Evolutionary conservation across 164 flowering plant genomes (phyloP).

Genomic region (Chimonanthus salicifolius): DNA sequence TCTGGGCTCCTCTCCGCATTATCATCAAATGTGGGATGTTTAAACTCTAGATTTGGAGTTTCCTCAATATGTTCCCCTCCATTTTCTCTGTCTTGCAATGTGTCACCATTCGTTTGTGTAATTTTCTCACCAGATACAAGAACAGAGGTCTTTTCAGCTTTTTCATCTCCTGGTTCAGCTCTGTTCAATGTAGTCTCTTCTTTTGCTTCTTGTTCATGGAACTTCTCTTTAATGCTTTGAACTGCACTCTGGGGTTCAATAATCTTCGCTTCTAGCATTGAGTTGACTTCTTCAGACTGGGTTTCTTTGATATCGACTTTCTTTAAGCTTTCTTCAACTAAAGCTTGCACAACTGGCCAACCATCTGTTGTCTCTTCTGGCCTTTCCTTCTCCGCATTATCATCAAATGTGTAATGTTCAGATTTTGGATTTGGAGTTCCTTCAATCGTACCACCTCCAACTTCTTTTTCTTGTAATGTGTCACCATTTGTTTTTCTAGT

Average conservation of each 20-base stretch:
- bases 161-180: neutral
- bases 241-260: neutral
- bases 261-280: neutral
- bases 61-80: neutral
- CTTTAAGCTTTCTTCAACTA: neutral
- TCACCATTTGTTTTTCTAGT: neutral
- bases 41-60: neutral
- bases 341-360: constrained; percentile 1
- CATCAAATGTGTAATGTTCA: neutral
- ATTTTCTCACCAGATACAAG: neutral
- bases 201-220: neutral
- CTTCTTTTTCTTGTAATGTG: neutral
- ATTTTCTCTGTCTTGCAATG: neutral
- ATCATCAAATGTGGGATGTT: neutral
- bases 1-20: neutral
- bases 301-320: neutral
- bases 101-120: neutral
- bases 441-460: neutral
- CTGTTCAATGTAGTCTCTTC: neutral
- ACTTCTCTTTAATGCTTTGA: neutral
- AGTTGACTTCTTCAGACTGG: neutral
- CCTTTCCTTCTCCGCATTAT: neutral
- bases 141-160: neutral
- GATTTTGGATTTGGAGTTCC: neutral
- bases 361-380: neutral